Base-by-base conservation (phyloP, 176 grass and related monocot genomes). In the Carex parvula region DNA sequence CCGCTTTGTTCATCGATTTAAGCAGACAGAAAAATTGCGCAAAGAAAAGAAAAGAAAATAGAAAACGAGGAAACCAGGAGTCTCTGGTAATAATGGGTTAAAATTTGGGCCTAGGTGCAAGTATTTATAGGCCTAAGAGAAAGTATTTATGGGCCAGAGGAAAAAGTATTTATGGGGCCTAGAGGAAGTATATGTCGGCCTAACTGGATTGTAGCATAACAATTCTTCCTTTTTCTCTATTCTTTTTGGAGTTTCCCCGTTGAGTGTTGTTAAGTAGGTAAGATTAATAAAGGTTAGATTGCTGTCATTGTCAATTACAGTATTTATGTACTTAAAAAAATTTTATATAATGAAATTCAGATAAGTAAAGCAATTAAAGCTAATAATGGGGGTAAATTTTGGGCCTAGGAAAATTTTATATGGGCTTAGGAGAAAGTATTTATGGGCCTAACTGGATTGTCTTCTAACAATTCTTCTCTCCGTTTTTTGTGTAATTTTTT, bases 1-100 rank as follows among this genome's bases (percentile, higher is more conserved):
- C 80, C 8, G 61, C 42, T 68, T 82, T 82, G 61, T 65, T 82
- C 80, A 82, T 82, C 39, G 80, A 39, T 8, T 82, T 39, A 39
- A 82, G 42, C 39, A 66, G 11, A 75, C 30, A 37, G 5, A 8
- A 79, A 2, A 20, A 9, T 32, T 4, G 53, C 2, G 10, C 10
- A 71, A 26, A 39, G 22, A 79, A 10, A 35, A 33, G 16, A 8
- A 59, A 59, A 79, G 2, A 20, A 39, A n/a, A n/a, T 44, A 48
- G 46, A 46, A 37, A 60, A 18, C 2, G 13, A 60, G 33, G n/a
- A 10, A 48, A 48, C 8, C 1, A 17, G 67, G 32, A 21, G 37
- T 32, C 1, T 17, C 16, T 8, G 0, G 2, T 37, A 37, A 18
- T 69, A 15, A 35, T 69, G 68, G 17, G 17, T 4, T 20, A 48